Conservation (phyloP, 1,284 basidiomycete species). For the Leucocoprinus gongylophorus region DNA sequence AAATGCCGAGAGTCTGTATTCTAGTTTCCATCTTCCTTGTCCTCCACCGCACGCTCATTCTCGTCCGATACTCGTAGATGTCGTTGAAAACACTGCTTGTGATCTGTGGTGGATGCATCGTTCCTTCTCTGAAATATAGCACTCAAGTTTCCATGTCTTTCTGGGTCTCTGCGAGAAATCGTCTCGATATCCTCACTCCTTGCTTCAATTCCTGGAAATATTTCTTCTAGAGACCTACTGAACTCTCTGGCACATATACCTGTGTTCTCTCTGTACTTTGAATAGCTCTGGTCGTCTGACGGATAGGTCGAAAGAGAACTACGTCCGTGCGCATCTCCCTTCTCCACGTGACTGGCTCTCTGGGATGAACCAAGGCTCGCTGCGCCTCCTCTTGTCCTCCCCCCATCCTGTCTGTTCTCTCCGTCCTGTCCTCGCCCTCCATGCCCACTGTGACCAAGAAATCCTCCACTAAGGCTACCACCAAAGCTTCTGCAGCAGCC, state of each 20-base stretch:
- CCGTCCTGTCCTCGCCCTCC: constrained; percentile 8
- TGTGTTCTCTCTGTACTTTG: constrained; percentile 5
- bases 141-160: neutral
- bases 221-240: neutral
- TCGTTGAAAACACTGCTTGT: neutral
- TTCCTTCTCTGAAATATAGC: neutral
- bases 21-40: constrained; percentile 9
- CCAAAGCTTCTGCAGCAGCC: constrained; percentile 27
- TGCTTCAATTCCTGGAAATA: neutral
- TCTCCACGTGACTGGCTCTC: constrained; percentile 29
- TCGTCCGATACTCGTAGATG: neutral
- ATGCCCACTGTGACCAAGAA: constrained; percentile 34
- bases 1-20: constrained; percentile 8
- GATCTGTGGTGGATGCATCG: neutral
- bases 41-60: constrained; percentile 3
- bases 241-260: constrained; percentile 1
- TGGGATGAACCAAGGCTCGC: constrained; percentile 26
- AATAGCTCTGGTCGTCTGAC: constrained; percentile 2
- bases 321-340: constrained; percentile 33
- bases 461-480: constrained; percentile 27
- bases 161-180: neutral
- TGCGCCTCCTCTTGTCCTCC: constrained; percentile 25
- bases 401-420: constrained; percentile 15
- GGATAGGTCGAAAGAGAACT: constrained; percentile 10
- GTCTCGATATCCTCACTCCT: constrained; percentile 3